Evolutionary conservation across 2,329 filamentous ascomycete genomes (phyloP), one percentile per base, ranked within the genome.

Genomic region (Simplicillium sp.): DNA sequence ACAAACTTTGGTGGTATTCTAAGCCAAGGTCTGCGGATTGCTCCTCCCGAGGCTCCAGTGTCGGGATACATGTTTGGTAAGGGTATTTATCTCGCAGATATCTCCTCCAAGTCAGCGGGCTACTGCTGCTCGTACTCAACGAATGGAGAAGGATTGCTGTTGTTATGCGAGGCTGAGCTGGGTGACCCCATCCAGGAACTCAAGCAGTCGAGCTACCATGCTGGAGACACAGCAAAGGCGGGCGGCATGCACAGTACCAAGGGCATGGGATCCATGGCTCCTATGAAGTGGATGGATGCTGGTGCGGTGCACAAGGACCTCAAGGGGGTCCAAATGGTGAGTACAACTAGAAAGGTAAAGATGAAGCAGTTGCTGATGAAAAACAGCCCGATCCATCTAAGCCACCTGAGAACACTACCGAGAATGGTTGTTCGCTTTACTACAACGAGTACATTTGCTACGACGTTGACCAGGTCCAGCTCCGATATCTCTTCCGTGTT

Each of bases 1-100:
- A 92, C 85, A 39, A 94, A 94, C 58, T 94, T 82, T 49, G 87
- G 83, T 54, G 88, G 87, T 54, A 95, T 95, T 44, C 75, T 94
- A 34, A 84, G 80, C 43, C 86, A 94, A 59, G 88, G 88, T 48
- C 73, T 95, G 7, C 83, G 87, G n/a, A 94, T 94, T 48, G 88
- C 88, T 7, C 88, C 88, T 0, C 82, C 83, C 0, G 82, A 94
- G 58, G 87, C 87, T 0, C 88, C 87, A 0, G 80, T 80, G 0
- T 75, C 71, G 4, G 86, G 86, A 2, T 88, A 90, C 65, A 90
- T 90, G 84, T 94, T 94, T 50, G 87, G 83, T 43, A 94, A 94
- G 60, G 87, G 87, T 35, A 84, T 94, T 36, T 94, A 94, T 55
- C 73, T 94, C 2, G 87, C 87, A 3, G 87, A 94, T 53, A 88